phyloP scores from a whole-genome alignment of 306 rosid species.

The Abrus precatorius region DNA sequence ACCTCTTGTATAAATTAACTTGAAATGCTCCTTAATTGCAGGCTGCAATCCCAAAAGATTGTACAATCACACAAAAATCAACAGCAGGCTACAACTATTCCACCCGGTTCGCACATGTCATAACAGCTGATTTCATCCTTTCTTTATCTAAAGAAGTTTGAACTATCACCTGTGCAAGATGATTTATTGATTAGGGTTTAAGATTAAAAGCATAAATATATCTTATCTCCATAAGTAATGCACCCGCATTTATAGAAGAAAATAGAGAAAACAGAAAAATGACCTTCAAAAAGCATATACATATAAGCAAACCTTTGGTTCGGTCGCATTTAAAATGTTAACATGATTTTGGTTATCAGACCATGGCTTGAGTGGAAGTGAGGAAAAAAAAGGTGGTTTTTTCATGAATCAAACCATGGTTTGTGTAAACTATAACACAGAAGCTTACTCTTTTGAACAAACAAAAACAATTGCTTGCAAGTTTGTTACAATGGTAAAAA shows the following conservation, averaged over 20 bases:
- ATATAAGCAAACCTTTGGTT: constrained; percentile 1
- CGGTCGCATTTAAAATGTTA: not conserved
- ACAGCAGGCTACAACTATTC: constrained; percentile 53
- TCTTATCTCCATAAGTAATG: constrained; percentile 9
- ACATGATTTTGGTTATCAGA: not conserved
- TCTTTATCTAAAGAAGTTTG: constrained; percentile 81
- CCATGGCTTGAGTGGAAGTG: not conserved
- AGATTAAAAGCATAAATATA: not conserved
- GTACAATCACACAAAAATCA: constrained; percentile 32
- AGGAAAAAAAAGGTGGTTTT: not conserved
- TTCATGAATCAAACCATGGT: not conserved
- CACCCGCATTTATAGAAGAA: constrained; percentile 7
- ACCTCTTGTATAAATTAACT: constrained; percentile 36
- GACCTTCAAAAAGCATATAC: constrained; percentile 7
- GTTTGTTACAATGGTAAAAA: not conserved
- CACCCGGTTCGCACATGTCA: constrained; percentile 76
- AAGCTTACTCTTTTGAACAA: constrained; percentile 5
- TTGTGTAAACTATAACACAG: not conserved
- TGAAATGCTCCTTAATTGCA: constrained; percentile 45
- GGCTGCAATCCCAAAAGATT: constrained; percentile 37
- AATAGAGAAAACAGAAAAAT: not conserved
- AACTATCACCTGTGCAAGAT: constrained; percentile 76
- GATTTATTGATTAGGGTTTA: constrained; percentile 5
- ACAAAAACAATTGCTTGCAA: not conserved
- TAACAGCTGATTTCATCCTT: constrained; percentile 75